Evolutionary conservation across 192 early-diverging fungal genomes (phyloP).

Genomic region (Entomortierella beljakovae): DNA sequence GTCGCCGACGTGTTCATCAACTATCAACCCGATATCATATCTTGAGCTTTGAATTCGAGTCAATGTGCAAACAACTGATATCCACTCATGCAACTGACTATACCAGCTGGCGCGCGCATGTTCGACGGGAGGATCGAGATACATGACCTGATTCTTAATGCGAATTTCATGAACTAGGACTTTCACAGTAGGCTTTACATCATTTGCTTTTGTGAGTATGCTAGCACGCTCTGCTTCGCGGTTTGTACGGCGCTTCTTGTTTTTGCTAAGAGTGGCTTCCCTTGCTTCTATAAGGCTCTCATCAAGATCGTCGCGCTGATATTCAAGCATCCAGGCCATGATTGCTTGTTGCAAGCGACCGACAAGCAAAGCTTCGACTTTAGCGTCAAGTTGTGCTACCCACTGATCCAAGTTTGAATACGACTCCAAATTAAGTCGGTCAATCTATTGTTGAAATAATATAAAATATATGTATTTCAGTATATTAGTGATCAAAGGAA

Average conservation of each 20-base stretch:
- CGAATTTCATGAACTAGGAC: constrained; percentile 87
- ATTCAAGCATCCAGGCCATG: constrained; percentile 77
- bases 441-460: constrained; percentile 70
- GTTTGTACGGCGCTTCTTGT: constrained; percentile 48
- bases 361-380: constrained; percentile 82
- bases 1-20: constrained; percentile 66
- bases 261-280: constrained; percentile 59
- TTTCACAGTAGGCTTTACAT: constrained; percentile 74
- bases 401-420: constrained; percentile 95
- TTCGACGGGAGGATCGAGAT: constrained; percentile 95
- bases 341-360: constrained; percentile 82
- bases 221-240: constrained; percentile 52
- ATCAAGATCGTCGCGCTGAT: constrained; percentile 63
- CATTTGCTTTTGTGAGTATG: constrained; percentile 41
- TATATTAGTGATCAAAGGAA: neutral
- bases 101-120: constrained; percentile 92
- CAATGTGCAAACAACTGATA: constrained; percentile 88
- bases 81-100: constrained; percentile 92
- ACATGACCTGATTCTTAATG: constrained; percentile 97
- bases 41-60: constrained; percentile 88
- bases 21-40: constrained; percentile 85
- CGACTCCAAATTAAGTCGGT: constrained; percentile 92
- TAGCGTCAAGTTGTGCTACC: constrained; percentile 84
- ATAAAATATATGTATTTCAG: constrained; percentile 1
- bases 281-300: constrained; percentile 58